Conservation (phyloP, 2,329 filamentous ascomycete genomes). For the Mycocentrospora acerina region DNA sequence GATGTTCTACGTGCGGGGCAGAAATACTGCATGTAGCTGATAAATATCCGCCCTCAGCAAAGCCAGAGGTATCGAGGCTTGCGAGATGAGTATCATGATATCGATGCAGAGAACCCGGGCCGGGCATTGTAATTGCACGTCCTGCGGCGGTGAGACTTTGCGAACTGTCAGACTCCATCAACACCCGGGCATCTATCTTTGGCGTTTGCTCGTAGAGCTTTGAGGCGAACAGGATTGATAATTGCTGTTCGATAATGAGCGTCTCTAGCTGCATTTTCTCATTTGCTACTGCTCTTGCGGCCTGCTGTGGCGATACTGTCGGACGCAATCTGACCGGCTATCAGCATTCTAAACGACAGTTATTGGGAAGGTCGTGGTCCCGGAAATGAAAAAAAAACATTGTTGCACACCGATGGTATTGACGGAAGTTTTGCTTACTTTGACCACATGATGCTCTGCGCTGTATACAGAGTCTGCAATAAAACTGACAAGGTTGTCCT, state of each 20-base stretch:
- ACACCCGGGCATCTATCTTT: slow-evolving; percentile 14
- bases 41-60: slow-evolving; percentile 25
- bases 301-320: slow-evolving; percentile 34
- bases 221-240: slow-evolving; percentile 32
- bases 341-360: not conserved
- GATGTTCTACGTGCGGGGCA: slow-evolving; percentile 22
- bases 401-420: too few species aligned
- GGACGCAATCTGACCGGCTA: slow-evolving; percentile 24
- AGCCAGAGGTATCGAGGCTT: slow-evolving; percentile 22
- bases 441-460: slow-evolving; percentile 42
- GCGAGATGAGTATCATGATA: slow-evolving; percentile 33
- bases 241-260: slow-evolving; percentile 44
- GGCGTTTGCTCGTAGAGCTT: slow-evolving; percentile 19
- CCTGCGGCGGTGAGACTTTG: slow-evolving; percentile 21
- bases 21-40: slow-evolving; percentile 25
- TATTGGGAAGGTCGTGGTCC: too few species aligned
- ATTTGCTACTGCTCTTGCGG: slow-evolving; percentile 34
- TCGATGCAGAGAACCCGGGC: slow-evolving; percentile 23
- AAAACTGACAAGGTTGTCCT: slow-evolving; percentile 41
- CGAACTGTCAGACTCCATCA: slow-evolving; percentile 36
- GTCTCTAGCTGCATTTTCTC: slow-evolving; percentile 41
- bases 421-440: slow-evolving; percentile 28
- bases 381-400: too few species aligned
- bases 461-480: slow-evolving; percentile 41
- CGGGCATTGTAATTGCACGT: slow-evolving; percentile 9